These are phyloP conservation scores for Psilocybe cubensis DNA, from an alignment of 768 basidiomycete genomes.

Conservation along the genomic window DNA sequence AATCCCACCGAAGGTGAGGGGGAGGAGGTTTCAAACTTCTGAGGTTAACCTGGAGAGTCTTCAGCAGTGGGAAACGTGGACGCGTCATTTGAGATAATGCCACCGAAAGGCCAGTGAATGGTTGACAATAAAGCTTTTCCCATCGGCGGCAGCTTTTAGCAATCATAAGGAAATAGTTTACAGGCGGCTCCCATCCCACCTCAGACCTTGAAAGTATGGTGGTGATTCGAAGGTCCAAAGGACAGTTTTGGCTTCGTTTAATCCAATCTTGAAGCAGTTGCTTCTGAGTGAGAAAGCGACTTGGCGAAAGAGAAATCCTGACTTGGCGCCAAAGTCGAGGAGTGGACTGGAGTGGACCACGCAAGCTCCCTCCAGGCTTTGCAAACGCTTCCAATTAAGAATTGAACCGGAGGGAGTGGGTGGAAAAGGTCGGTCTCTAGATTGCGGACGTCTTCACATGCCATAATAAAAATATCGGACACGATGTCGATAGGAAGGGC, in stretches of 20 bases:
- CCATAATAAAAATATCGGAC: background rate
- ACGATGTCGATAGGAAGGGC: background rate
- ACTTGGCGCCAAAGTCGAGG: background rate
- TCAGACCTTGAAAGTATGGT: background rate
- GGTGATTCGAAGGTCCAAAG: background rate
- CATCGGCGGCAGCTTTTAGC: background rate
- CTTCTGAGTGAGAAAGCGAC: background rate
- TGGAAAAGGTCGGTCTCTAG: background rate
- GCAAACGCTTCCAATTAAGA: background rate
- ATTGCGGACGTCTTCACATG: background rate
- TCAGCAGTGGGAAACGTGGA: background rate
- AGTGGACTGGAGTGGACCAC: background rate
- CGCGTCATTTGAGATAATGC: no score
- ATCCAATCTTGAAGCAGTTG: background rate
- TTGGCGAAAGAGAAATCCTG: background rate
- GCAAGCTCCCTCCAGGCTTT: background rate
- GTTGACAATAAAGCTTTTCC: no score
- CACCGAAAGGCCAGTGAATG: no score
- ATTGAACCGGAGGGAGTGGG: background rate
- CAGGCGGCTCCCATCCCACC: background rate
- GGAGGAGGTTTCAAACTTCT: background rate
- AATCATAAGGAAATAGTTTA: no score
- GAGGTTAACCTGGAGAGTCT: background rate
- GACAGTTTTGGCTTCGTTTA: background rate
- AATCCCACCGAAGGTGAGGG: background rate